Base-by-base conservation (phyloP, 768 basidiomycete genomes). In the Bullera alba region DNA sequence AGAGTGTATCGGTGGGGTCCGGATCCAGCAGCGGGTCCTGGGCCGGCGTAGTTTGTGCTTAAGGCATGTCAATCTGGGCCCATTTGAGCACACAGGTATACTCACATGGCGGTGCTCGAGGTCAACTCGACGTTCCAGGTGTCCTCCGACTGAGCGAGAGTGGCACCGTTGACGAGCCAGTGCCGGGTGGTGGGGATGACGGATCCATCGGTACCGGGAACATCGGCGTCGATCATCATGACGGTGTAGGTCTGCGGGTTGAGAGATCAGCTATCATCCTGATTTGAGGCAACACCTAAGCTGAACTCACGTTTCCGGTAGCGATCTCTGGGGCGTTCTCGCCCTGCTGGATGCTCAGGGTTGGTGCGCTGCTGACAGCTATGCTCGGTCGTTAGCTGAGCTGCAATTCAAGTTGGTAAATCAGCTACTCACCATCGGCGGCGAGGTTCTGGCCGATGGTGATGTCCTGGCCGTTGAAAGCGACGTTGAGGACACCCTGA, bases 1-100 rank as follows among this genome's bases (percentile, higher is more conserved):
- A 88, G 66, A 16, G 80, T 81, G 68, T 87, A 88, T 68, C 86
- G 79, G 71, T 88, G 87, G 46, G 85, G 77, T 35, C 87, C 86
- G 51, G 79, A 81, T 26, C 85, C 84, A 23, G 76, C 67, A 17
- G 82, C 74, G 47, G 86, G 86, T 47, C 78, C 79, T 46, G 86
- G 86, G 15, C 85, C 83, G 43, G 81, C 81, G 63, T 87, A 88
- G 34, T 74, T 71, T 8, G 83, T 86, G 57, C 86, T 78, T 29
- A 29, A 45, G 14, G 8, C 42, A 19, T 51, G 26, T 42, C 22
- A 21, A 19, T 17, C 19, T 7, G 67, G 72, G 21, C 74, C 75
- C 19, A 41, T 35, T 6, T 12, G 17, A 29, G 51, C 3, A 75
- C 76, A 16, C 21, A 39, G 29, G 25, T 17, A 15, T 15, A 55